These are phyloP conservation scores for Komagataella populi DNA, from an alignment of 805 yeast species.

Conservation along the genomic window DNA sequence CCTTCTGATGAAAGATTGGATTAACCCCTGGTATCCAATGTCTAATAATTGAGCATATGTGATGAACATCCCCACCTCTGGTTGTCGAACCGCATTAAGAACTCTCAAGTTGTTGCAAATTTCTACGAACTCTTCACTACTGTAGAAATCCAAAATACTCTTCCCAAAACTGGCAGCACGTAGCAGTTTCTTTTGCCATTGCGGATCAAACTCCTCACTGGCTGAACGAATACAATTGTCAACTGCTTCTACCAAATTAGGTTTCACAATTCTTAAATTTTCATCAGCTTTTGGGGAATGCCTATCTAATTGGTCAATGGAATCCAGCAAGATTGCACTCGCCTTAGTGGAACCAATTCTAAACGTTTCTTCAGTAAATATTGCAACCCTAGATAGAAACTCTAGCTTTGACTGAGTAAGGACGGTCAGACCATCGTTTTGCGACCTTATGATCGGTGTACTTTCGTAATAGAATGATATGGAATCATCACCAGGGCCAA, in stretches of 20 bases:
- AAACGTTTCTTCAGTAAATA: conserved; percentile 46
- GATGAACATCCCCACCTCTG: conserved; percentile 54
- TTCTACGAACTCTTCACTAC: conserved; percentile 49
- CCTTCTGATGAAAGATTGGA: conserved; percentile 44
- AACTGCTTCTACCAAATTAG: conserved; percentile 43
- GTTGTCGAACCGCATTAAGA: conserved; percentile 52
- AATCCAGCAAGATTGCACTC: conserved; percentile 70
- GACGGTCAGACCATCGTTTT: conserved; percentile 58
- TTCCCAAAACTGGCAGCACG: conserved; percentile 85
- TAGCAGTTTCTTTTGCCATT: conserved; percentile 68
- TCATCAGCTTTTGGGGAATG: conserved; percentile 77
- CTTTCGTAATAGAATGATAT: conserved; percentile 37
- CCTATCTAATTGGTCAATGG: conserved; percentile 48
- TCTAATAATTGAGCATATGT: conserved; percentile 40
- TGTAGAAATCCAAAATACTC: conserved; percentile 37
- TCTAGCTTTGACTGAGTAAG: conserved; percentile 45
- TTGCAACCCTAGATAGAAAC: conserved; percentile 50
- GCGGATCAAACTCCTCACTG: conserved; percentile 59
- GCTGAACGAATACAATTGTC: conserved; percentile 64
- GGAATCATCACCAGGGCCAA: conserved; percentile 57
- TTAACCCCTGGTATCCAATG: conserved; percentile 42
- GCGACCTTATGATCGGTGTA: conserved; percentile 31
- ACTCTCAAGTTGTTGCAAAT: conserved; percentile 50
- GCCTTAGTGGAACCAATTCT: conserved; percentile 77
- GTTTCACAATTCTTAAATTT: conserved; percentile 43